Conservation (phyloP, 2,329 filamentous ascomycete species). For the Sporothrix humicola region DNA sequence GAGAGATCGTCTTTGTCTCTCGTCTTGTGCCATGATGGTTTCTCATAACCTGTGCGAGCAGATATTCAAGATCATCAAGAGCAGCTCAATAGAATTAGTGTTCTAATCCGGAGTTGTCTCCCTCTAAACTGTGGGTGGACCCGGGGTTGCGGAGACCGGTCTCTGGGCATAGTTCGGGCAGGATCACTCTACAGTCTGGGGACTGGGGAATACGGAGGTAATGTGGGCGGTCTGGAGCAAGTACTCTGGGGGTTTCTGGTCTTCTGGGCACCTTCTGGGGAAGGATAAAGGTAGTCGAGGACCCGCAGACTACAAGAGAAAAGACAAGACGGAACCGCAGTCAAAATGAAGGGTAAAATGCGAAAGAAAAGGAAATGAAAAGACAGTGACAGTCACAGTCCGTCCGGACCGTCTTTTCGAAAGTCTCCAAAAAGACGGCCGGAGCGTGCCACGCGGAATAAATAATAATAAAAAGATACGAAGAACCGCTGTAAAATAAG, state of each 20-base stretch:
- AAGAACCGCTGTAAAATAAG: background rate
- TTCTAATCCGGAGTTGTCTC: background rate
- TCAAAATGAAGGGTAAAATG: background rate
- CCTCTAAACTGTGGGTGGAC: background rate
- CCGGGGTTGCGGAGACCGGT: background rate
- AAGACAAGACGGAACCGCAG: background rate
- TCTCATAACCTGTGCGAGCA: too few species aligned
- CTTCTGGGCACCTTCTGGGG: background rate
- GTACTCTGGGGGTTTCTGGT: background rate
- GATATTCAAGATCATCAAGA: background rate
- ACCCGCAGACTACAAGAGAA: background rate
- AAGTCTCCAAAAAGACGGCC: background rate
- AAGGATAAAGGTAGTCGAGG: slow-evolving; percentile 7
- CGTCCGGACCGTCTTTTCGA: background rate
- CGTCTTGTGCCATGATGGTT: background rate
- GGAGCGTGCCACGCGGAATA: background rate
- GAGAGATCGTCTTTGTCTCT: background rate
- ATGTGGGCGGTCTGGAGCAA: too few species aligned
- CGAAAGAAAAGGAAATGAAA: background rate
- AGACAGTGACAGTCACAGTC: background rate
- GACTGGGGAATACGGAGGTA: background rate
- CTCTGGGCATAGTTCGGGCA: slow-evolving; percentile 4
- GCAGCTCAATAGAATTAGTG: background rate
- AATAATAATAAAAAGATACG: background rate
- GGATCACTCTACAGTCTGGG: background rate